Conservation (phyloP, 2,329 filamentous ascomycete genomes). For the Intubia oerlemansii region DNA sequence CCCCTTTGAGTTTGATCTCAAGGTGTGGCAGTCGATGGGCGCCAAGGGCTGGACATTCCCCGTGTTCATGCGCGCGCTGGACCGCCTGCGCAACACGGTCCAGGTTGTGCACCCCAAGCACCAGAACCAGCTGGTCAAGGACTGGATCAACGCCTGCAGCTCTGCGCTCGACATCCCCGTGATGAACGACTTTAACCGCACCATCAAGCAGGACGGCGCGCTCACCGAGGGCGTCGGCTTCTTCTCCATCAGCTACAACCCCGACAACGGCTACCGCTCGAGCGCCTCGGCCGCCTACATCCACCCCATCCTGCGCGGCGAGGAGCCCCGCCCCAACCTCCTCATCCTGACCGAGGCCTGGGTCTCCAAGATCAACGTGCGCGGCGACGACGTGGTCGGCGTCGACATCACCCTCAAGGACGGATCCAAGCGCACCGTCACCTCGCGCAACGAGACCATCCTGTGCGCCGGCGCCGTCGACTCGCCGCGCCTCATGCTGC, state of each 20-base stretch:
- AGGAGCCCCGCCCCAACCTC: conserved; percentile 65
- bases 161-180: conserved; percentile 61
- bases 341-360: conserved; percentile 74
- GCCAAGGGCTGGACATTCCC: conserved; percentile 76
- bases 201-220: conserved; percentile 53
- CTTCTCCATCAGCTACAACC: conserved; percentile 82
- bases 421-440: conserved; percentile 31
- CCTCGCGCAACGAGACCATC: conserved; percentile 53
- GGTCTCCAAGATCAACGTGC: conserved; percentile 60
- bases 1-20: conserved; percentile 72
- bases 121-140: conserved; percentile 76
- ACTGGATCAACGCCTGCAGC: conserved; percentile 71
- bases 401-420: conserved; percentile 39
- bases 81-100: conserved; percentile 75
- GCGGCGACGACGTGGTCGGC: conserved; percentile 40
- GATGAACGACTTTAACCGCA: conserved; percentile 67
- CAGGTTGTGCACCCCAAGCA: conserved; percentile 73
- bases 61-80: conserved; percentile 59
- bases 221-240: conserved; percentile 65
- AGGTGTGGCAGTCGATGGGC: conserved; percentile 64
- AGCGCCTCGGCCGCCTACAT: conserved; percentile 84
- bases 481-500: conserved; percentile 46
- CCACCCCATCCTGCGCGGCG: conserved; percentile 68
- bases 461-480: conserved; percentile 65
- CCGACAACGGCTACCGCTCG: conserved; percentile 64